Conservation (phyloP, 768 basidiomycete species). For the Ephemerocybe angulata region DNA sequence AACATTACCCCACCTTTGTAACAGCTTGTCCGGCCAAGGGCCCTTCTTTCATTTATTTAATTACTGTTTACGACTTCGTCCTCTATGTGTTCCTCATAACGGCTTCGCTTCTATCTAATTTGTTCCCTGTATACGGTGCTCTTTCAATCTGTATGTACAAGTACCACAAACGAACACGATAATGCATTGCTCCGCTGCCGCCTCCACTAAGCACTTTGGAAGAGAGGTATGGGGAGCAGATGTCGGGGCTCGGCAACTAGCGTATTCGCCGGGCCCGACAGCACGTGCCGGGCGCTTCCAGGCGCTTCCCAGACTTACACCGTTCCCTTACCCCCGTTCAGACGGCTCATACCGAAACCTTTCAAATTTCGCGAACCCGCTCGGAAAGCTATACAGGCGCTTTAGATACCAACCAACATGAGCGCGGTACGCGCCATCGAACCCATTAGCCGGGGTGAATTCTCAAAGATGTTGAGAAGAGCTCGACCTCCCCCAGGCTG, state of each 20-base stretch:
- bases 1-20: background rate
- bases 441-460: slow-evolving; percentile 2
- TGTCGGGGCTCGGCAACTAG: no score
- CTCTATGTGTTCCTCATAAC: background rate
- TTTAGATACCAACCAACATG: no score
- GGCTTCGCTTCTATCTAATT: background rate
- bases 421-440: background rate
- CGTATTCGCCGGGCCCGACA: no score
- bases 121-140: background rate
- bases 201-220: no score
- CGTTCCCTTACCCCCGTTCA: background rate
- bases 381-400: no score
- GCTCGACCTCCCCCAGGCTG: background rate
- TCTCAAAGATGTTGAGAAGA: slow-evolving; percentile 1
- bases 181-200: no score
- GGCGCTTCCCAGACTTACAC: background rate
- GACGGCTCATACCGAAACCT: no score
- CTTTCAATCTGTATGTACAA: background rate
- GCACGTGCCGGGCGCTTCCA: background rate
- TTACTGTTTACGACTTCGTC: slow-evolving; percentile 1
- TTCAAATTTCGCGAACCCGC: no score
- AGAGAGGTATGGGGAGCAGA: no score
- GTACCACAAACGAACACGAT: no score
- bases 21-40: background rate
- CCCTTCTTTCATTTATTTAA: slow-evolving; percentile 3